Evolutionary conservation across 768 basidiomycete genomes (phyloP).

Genomic region (Trametes sanguinea): DNA sequence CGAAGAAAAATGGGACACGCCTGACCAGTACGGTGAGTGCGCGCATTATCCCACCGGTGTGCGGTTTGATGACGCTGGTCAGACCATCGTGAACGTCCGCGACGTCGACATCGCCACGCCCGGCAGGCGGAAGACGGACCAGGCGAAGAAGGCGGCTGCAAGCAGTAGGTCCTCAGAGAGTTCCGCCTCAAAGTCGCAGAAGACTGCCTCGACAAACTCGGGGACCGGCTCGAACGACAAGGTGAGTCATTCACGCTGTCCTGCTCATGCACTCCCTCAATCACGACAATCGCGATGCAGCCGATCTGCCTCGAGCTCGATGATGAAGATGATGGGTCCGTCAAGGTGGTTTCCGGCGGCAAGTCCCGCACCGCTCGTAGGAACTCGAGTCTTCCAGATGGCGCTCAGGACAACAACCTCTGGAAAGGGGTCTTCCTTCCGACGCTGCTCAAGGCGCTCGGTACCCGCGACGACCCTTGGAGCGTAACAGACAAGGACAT

Average conservation of each 20-base stretch:
- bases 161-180: too few species aligned
- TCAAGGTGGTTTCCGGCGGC: not conserved
- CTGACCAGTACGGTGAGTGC: not conserved
- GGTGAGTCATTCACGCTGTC: not conserved
- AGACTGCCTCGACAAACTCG: too few species aligned
- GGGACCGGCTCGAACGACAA: too few species aligned
- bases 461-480: conserved; percentile 1
- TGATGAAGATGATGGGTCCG: not conserved
- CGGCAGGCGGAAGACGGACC: not conserved
- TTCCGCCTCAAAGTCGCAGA: too few species aligned
- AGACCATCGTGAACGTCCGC: not conserved
- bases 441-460: not conserved
- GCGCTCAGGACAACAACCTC: not conserved
- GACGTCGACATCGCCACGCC: not conserved
- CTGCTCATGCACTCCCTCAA: not conserved
- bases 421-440: not conserved
- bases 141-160: too few species aligned
- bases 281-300: too few species aligned
- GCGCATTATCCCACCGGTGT: not conserved
- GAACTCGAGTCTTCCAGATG: not conserved
- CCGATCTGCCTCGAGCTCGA: not conserved
- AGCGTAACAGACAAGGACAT: not conserved
- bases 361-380: not conserved
- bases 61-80: not conserved
- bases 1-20: not conserved